A percentile compares a stretch with the other conserved stretches of the same genome.
These are phyloP conservation scores for Xylariaceae sp. DNA, from an alignment of 2,329 filamentous ascomycete genomes.

Conservation along the genomic window DNA sequence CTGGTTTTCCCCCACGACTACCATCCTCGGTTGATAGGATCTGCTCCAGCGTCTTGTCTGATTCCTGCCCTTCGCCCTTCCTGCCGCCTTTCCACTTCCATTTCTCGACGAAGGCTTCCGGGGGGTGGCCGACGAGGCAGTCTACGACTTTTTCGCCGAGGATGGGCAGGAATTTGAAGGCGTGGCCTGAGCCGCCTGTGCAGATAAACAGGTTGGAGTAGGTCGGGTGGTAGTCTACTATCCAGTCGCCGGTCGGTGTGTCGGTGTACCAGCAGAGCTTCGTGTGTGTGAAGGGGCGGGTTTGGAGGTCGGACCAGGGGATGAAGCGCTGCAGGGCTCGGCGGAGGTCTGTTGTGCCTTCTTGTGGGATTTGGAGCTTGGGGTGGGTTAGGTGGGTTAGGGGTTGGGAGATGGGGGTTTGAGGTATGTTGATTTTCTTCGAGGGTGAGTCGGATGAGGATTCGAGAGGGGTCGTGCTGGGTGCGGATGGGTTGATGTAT, in stretches of 20 bases:
- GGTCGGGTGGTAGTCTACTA: conserved; percentile 65
- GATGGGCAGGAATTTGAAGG: conserved; percentile 66
- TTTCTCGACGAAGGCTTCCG: conserved; percentile 50
- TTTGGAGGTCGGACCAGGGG: conserved; percentile 50
- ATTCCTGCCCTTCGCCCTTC: conserved; percentile 21
- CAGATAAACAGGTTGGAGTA: conserved; percentile 57
- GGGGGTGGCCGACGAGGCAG: conserved; percentile 44
- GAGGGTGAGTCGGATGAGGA: neutral
- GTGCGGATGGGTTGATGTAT: conserved; percentile 52
- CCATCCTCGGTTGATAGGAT: conserved; percentile 50
- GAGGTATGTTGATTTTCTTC: neutral
- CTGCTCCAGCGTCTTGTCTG: conserved; percentile 39
- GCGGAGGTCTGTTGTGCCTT: conserved; percentile 60
- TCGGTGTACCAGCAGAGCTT: conserved; percentile 75
- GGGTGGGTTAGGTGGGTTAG: conserved; percentile 48
- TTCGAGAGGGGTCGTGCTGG: conserved; percentile 28
- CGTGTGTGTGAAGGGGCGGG: conserved; percentile 58
- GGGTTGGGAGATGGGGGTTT: conserved; percentile 34
- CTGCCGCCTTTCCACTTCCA: conserved; percentile 64
- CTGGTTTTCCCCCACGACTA: conserved; percentile 46
- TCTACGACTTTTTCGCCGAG: conserved; percentile 60
- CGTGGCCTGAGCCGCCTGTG: conserved; percentile 62
- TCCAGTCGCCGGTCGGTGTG: conserved; percentile 67
- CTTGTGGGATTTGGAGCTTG: conserved; percentile 48
- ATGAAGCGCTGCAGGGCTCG: conserved; percentile 58